These are phyloP conservation scores for Russula sp. DNA, from an alignment of 768 basidiomycete genomes.

Conservation along the genomic window DNA sequence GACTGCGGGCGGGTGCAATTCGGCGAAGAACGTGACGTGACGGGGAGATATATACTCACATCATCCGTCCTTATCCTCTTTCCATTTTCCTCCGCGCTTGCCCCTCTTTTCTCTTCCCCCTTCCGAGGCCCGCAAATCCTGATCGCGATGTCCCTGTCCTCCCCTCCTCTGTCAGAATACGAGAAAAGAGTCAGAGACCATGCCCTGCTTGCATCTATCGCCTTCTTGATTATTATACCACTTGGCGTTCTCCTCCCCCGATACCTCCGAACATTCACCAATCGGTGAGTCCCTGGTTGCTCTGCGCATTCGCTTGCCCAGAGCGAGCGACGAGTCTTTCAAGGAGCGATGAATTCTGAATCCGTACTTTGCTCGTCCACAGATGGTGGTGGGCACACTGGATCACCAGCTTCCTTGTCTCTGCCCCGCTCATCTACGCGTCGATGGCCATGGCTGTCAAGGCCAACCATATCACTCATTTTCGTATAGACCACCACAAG, in stretches of 20 bases:
- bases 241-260: slow-evolving; percentile 5
- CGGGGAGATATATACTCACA: too few relatives aligned
- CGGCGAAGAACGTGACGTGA: too few relatives aligned
- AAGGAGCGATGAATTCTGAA: background rate
- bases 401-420: slow-evolving; percentile 24
- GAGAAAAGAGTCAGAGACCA: slow-evolving; percentile 10
- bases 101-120: background rate
- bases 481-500: slow-evolving; percentile 35
- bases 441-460: slow-evolving; percentile 38
- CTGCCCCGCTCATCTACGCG: slow-evolving; percentile 47
- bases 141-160: background rate
- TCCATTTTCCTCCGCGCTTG: background rate
- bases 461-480: background rate
- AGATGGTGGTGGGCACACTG: slow-evolving; percentile 17
- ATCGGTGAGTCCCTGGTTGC: background rate
- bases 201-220: background rate
- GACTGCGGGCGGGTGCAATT: too few relatives aligned
- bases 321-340: background rate
- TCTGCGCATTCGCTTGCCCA: background rate
- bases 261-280: slow-evolving; percentile 15
- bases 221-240: slow-evolving; percentile 7
- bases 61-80: background rate
- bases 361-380: background rate
- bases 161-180: slow-evolving; percentile 2
- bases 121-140: background rate